Conservation (phyloP, 257 asterid genomes). For the Capsicum rhomboideum region DNA sequence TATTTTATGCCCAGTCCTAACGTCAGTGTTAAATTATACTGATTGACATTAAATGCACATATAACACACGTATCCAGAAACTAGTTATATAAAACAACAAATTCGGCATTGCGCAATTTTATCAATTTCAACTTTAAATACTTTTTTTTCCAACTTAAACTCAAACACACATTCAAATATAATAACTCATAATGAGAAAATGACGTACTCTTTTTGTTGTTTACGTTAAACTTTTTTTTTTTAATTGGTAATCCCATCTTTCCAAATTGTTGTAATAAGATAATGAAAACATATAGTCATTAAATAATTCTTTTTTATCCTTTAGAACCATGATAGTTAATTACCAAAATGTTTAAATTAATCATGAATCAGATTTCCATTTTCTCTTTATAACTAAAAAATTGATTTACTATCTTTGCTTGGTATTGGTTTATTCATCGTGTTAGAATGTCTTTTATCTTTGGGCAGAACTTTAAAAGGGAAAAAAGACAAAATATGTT, state of each 20-base stretch:
- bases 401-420: background rate
- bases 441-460: background rate
- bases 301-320: background rate
- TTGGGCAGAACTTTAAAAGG: background rate
- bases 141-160: too few relatives aligned
- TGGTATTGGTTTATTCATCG: background rate
- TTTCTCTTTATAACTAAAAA: too few relatives aligned
- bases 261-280: background rate
- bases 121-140: too few relatives aligned
- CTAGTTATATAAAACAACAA: too few relatives aligned
- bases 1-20: too few relatives aligned
- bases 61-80: too few relatives aligned
- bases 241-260: too few relatives aligned
- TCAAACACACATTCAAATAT: background rate
- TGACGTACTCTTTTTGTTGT: background rate
- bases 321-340: background rate
- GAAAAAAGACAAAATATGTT: too few relatives aligned
- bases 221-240: too few relatives aligned
- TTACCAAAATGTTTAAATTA: background rate
- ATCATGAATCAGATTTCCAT: background rate
- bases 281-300: background rate
- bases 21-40: too few relatives aligned
- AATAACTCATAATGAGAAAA: background rate
- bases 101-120: too few relatives aligned
- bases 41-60: too few relatives aligned